Evolutionary conservation across 1,284 basidiomycete species (phyloP), one percentile per base, ranked within the genome.

Genomic region (Ganoderma lucidum): DNA sequence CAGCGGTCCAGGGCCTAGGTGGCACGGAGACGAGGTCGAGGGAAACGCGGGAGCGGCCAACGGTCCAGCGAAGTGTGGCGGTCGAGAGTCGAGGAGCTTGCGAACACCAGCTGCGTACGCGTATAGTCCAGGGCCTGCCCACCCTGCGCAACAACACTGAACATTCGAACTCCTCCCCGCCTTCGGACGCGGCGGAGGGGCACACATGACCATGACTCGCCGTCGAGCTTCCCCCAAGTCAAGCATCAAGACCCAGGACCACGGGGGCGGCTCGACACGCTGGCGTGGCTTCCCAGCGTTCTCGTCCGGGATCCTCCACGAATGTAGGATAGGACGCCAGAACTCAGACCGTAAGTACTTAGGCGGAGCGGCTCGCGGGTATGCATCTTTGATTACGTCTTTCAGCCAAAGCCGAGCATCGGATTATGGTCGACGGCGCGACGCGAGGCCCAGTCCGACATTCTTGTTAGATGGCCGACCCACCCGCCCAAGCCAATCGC

Each of bases 121-220:
- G 53, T 32, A 55, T 32, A 15, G 48, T 23, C n/a, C 48, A 51
- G 23, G 10, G 23, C 48, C 48, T 53, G 30, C 53, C 53, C 28
- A 55, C 53, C 30, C 53, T 30, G 53, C 6, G 53, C 30, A 17
- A 44, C 14, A 32, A 32, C 15, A 32, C 8, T 32, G 28, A 32
- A 32, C 15, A 32, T 17, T 32, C 51, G 51, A 48, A 48, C 51
- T 30, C 28, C 28, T 23, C 23, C n/a, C 23, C 9, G 51, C 51
- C 51, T 53, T 53, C 30, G 53, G 63, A 65, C 61, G 68, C 68
- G 61, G 66, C 68, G 68, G 68, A 62, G 62, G 56, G 17, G 35
- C 62, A 67, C 71, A 70, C 71, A 72, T 72, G 71, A 72, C 66
- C 71, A 72, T 72, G 71, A 72, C 66, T 58, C 44, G 58, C 30